Evolutionary conservation across 2,329 filamentous ascomycete species (phyloP).

Genomic region (Clonostachys rhizophaga): DNA sequence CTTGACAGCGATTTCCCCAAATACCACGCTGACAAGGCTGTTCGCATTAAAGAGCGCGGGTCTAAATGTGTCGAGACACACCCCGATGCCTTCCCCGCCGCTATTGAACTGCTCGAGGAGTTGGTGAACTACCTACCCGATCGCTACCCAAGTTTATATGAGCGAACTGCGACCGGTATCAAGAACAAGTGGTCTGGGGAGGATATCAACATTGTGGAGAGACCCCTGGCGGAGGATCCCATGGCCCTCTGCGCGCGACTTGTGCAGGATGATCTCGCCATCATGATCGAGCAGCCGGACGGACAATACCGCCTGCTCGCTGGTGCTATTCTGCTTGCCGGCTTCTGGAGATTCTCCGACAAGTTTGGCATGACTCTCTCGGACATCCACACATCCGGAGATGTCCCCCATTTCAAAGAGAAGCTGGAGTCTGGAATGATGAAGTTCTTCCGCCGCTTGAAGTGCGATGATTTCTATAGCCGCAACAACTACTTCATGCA

Average conservation of each 20-base stretch:
- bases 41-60: constrained; percentile 63
- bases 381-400: constrained; percentile 74
- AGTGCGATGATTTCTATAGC: constrained; percentile 57
- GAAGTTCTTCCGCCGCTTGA: constrained; percentile 72
- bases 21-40: constrained; percentile 68
- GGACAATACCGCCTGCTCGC: constrained; percentile 79
- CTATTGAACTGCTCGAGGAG: constrained; percentile 73
- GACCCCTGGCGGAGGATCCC: constrained; percentile 68
- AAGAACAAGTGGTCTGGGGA: constrained; percentile 70
- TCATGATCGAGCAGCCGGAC: constrained; percentile 75
- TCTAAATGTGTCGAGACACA: constrained; percentile 64
- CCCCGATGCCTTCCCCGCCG: constrained; percentile 66
- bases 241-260: constrained; percentile 71
- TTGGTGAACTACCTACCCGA: constrained; percentile 65
- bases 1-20: constrained; percentile 74
- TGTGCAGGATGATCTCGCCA: constrained; percentile 76
- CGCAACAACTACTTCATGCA: constrained; percentile 88
- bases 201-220: constrained; percentile 60
- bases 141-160: constrained; percentile 70
- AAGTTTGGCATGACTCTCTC: constrained; percentile 77
- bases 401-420: constrained; percentile 67
- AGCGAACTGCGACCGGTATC: constrained; percentile 58
- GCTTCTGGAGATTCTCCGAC: constrained; percentile 79
- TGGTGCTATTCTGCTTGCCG: constrained; percentile 69
- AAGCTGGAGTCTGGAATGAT: constrained; percentile 76